Base-by-base conservation (phyloP, 768 basidiomycete species). In the Leccinum longicurvipes region DNA sequence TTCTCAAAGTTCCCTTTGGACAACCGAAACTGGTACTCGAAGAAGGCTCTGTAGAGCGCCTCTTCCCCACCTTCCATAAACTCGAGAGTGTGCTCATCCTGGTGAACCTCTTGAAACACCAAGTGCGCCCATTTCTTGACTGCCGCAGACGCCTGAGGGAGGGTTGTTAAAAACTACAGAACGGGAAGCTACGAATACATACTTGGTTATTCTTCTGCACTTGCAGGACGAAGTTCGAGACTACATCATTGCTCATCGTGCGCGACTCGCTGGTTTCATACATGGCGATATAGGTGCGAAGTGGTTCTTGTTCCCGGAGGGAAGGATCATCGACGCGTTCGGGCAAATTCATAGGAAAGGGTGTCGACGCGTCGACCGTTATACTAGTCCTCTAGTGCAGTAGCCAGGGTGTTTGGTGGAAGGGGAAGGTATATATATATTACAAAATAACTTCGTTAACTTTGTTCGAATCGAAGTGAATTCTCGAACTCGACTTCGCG, bases 231-330 rank as follows among this genome's bases (percentile, higher is more conserved):
- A 70, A 64, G 6, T 0, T 0, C 14, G 51, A 36, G 23, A 60
- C 4, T 8, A 53, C 31, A 0, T 4, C 0, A n/a, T 12, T 59
- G 25, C 2, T 24, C 12, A 3, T 14, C 32, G 4, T 47, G 49
- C 62, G 60, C 28, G 56, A 39, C 11, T 21, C 28, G 14, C 25
- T 0, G 9, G 4, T 15, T 7, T 36, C 19, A 1, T 7, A 6
- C n/a, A 60, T 10, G 23, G 47, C 0, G 46, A 64, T 28, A 46
- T 41, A 8, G 24, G 1, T 42, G 29, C 47, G 7, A 28, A 72
- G 57, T 25, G 61, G 68, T 44, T 66, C 68, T 11, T 70, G 52
- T 4, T 57, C 1, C 23, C 62, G 21, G 55, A 70, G 60, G 25
- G 62, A 68, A 6, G 36, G 28, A 21, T 70, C 70, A 8, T 64